Evolutionary conservation across 306 rosid genomes (phyloP), one percentile per base, ranked within the genome.

Genomic region (Hippophae rhamnoides): DNA sequence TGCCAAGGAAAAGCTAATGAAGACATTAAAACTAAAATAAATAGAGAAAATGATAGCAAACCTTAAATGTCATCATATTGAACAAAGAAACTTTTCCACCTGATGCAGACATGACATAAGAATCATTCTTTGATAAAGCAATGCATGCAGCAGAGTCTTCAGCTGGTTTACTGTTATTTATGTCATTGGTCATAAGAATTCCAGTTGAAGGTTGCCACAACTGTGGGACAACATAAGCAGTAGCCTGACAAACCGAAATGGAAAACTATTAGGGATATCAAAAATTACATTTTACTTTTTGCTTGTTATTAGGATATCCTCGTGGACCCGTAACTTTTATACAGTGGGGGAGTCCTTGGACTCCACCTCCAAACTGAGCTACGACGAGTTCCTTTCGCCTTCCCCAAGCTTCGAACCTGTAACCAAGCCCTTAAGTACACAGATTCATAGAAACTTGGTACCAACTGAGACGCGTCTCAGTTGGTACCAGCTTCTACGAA

Each of bases 31-130:
- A 63, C 18, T 8, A 49, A 40, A 23, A 44, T 13, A 55, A 31
- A n/a, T 25, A 31, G 38, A 31, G 38, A 49, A 44, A 45, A 25
- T 8, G 53, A 47, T n/a, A 52, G 42, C 67, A 56, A 53, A 76
- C 81, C 81, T 76, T 76, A 53, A 76, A 76, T 12, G 81, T 71
- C 81, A 76, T 76, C 81, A 76, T 76, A 65, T 76, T 76, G 64
- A 76, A 76, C 52, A 76, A 49, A 40, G 81, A 76, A 47, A 76
- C 73, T 60, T 76, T 76, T 60, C 81, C 81, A 7, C 81, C 81
- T 54, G 81, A 76, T 14, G 81, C 81, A 54, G 81, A 76, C 81
- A 76, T 76, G 54, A 76, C 81, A 41, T 76, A 76, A 48, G 81
- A 76, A 47, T 76, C 81, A 43, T 76, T 76, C 63, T 71, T 76